A percentile compares a stretch with the other conserved stretches of the same genome.
phyloP scores from a whole-genome alignment of 2,329 filamentous ascomycete species.

The Onygenales sp. region DNA sequence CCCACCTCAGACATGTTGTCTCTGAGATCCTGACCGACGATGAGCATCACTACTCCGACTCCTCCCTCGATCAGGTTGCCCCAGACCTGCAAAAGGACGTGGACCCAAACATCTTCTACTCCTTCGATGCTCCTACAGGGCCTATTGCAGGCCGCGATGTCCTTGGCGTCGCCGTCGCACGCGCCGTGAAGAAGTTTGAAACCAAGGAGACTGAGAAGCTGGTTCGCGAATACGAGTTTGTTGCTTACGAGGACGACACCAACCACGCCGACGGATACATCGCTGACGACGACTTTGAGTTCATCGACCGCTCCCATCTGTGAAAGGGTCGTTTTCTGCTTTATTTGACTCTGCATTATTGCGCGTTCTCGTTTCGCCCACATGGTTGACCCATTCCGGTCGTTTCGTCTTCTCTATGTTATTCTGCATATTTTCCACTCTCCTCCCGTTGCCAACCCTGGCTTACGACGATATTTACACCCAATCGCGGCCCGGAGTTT shows the following conservation, averaged over 20 bases:
- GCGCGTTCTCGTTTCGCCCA: too few relatives aligned
- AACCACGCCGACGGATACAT: constrained; percentile 25
- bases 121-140: constrained; percentile 42
- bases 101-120: constrained; percentile 43
- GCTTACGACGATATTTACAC: too few relatives aligned
- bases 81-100: constrained; percentile 36
- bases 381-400: too few relatives aligned
- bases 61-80: constrained; percentile 20
- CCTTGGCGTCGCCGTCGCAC: constrained; percentile 45
- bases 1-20: constrained; percentile 23
- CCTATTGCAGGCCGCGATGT: constrained; percentile 48
- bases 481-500: too few relatives aligned
- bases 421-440: background rate
- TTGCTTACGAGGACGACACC: constrained; percentile 28
- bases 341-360: too few relatives aligned
- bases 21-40: constrained; percentile 21
- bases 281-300: constrained; percentile 32
- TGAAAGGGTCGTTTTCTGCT: constrained; percentile 5
- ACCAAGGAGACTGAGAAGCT: constrained; percentile 52
- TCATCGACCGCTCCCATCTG: constrained; percentile 26
- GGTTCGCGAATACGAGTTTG: constrained; percentile 52
- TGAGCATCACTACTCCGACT: constrained; percentile 18
- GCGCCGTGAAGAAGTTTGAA: constrained; percentile 52
- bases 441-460: too few relatives aligned
- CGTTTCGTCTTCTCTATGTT: background rate